These are phyloP conservation scores for Trichosporon coremiiforme DNA, from an alignment of 1,284 basidiomycete species.

Conservation along the genomic window DNA sequence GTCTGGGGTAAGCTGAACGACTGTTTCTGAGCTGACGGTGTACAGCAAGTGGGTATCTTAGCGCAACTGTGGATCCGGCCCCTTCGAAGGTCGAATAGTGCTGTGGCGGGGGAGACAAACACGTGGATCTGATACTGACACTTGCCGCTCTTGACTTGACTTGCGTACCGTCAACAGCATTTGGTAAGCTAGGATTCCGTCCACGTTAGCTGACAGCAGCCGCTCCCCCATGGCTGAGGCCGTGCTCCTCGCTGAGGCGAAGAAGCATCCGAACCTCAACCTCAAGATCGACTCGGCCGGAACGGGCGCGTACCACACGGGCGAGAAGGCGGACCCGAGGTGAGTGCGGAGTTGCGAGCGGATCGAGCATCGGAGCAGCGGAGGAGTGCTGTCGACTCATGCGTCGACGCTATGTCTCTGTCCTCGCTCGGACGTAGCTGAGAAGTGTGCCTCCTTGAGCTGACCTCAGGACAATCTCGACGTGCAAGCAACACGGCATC, in stretches of 20 bases:
- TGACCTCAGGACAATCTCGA: slow-evolving; percentile 52
- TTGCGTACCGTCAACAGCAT: slow-evolving; percentile 33
- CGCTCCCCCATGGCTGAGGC: slow-evolving; percentile 58
- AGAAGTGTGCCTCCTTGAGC: background rate
- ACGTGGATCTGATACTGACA: background rate
- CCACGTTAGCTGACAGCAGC: slow-evolving; percentile 30
- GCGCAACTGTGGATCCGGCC: background rate
- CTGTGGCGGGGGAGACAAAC: background rate
- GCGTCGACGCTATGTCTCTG: no score
- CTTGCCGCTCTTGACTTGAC: background rate
- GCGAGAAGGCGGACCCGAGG: slow-evolving; percentile 54
- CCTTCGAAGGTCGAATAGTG: background rate
- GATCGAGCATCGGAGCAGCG: background rate
- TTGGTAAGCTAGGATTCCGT: slow-evolving; percentile 33
- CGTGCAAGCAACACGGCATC: slow-evolving; percentile 54
- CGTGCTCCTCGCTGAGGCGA: slow-evolving; percentile 48
- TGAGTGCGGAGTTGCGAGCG: slow-evolving; percentile 20
- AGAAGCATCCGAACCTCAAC: slow-evolving; percentile 36
- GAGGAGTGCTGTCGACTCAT: no score
- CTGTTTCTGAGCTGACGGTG: slow-evolving; percentile 26
- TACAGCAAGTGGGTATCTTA: slow-evolving; percentile 41
- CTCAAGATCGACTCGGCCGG: slow-evolving; percentile 55
- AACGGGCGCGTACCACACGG: slow-evolving; percentile 57
- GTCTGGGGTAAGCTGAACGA: slow-evolving; percentile 48
- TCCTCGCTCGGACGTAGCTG: no score